Conservation (phyloP, 495 filamentous ascomycete species). For the Beverwykella pulmonaria region DNA sequence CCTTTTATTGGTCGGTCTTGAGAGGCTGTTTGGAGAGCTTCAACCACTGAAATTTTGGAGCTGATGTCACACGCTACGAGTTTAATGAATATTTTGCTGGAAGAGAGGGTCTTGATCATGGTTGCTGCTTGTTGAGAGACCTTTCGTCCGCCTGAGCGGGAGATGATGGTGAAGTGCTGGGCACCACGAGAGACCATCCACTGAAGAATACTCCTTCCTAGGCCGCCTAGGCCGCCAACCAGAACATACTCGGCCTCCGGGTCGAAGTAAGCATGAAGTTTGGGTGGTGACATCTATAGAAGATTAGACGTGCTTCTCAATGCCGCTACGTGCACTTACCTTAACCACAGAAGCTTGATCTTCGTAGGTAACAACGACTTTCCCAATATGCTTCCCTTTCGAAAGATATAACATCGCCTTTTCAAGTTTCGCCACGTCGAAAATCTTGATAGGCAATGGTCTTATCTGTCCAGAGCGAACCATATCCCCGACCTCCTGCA, state of each 20-base stretch:
- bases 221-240: conserved; percentile 36
- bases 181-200: conserved; percentile 40
- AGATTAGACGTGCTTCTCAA: too few species aligned
- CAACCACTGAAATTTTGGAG: conserved; percentile 2
- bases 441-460: conserved; percentile 11
- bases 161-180: conserved; percentile 27
- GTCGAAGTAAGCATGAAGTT: conserved; percentile 29
- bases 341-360: conserved; percentile 27
- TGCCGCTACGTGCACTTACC: too few species aligned
- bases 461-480: too few species aligned
- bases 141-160: conserved; percentile 1
- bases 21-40: conserved; percentile 6
- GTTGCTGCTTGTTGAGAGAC: background rate
- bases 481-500: too few species aligned
- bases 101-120: background rate
- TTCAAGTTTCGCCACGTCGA: conserved; percentile 30
- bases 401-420: conserved; percentile 25
- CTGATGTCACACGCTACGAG: conserved; percentile 11
- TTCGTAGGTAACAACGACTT: conserved; percentile 37
- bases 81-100: background rate
- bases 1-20: conserved; percentile 34
- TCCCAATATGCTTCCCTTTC: conserved; percentile 31
- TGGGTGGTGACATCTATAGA: background rate
- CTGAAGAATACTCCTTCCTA: conserved; percentile 28
- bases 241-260: conserved; percentile 37